Percentiles rank a stretch among this genome's conserved stretches.
phyloP scores from a whole-genome alignment of 768 basidiomycete species.

The Galerina marginata region DNA sequence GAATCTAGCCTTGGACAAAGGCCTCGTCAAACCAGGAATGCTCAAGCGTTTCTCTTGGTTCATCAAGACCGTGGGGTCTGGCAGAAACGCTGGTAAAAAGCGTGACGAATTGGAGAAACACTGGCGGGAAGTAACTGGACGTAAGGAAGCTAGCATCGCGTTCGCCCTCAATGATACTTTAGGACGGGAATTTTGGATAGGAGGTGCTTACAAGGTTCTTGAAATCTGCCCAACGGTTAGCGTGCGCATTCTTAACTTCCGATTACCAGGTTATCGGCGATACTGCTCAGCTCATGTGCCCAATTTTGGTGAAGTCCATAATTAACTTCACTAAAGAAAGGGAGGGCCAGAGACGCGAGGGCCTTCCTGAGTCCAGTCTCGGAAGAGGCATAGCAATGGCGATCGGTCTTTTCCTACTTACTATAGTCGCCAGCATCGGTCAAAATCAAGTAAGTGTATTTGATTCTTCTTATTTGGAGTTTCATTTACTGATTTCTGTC shows the following conservation, averaged over 20 bases:
- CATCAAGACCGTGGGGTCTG: conserved; percentile 32
- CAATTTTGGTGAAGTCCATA: conserved; percentile 64
- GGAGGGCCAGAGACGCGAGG: conserved; percentile 41
- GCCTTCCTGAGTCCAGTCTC: conserved; percentile 41
- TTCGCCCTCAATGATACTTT: conserved; percentile 68
- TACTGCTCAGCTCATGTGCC: conserved; percentile 64
- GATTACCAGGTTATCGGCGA: conserved; percentile 61
- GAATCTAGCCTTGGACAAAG: conserved; percentile 54
- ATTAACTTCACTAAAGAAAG: conserved; percentile 63
- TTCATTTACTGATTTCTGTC: conserved; percentile 6
- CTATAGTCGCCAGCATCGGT: conserved; percentile 56
- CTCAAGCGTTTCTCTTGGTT: conserved; percentile 46
- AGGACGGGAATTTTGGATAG: conserved; percentile 64
- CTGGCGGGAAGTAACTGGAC: conserved; percentile 53
- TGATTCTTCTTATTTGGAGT: neutral
- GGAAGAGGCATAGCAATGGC: conserved; percentile 67
- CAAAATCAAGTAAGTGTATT: conserved; percentile 58
- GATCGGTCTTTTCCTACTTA: conserved; percentile 55
- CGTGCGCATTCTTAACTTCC: neutral
- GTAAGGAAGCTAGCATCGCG: conserved; percentile 55
- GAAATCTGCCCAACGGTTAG: neutral
- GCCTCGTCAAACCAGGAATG: conserved; percentile 47
- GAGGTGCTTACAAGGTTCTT: conserved; percentile 61
- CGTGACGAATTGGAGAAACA: conserved; percentile 37
- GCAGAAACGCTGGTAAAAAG: conserved; percentile 30